These are phyloP conservation scores for Cucurbita moschata DNA, from an alignment of 306 rosid species.

Conservation along the genomic window DNA sequence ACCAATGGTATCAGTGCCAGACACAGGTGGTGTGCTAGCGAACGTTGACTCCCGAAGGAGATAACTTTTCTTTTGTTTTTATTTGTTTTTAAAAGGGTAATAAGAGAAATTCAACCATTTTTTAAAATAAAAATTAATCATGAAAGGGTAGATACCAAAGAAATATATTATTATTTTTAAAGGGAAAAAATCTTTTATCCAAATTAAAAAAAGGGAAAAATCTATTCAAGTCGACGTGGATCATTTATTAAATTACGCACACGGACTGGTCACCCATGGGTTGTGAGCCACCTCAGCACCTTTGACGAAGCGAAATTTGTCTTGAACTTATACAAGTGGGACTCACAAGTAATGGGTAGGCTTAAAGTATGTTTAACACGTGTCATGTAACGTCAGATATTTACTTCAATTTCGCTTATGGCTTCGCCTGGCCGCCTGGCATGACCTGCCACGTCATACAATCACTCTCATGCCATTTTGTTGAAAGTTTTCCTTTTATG, in stretches of 20 bases:
- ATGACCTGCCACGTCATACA: background rate
- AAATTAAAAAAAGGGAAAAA: background rate
- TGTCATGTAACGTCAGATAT: background rate
- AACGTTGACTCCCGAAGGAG: too few relatives aligned
- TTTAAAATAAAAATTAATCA: too few relatives aligned
- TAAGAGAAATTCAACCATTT: too few relatives aligned
- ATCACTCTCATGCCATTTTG: background rate
- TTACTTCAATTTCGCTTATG: background rate
- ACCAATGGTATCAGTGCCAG: too few relatives aligned
- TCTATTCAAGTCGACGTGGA: background rate
- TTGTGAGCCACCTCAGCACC: background rate
- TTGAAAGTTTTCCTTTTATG: too few relatives aligned
- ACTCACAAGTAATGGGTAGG: background rate
- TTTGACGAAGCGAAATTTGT: background rate
- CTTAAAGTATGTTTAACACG: background rate
- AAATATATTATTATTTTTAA: background rate
- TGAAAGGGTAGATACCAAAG: too few relatives aligned
- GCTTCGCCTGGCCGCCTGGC: background rate
- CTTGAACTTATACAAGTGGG: background rate
- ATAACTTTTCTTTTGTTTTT: too few relatives aligned
- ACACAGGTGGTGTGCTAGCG: too few relatives aligned
- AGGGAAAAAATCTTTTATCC: background rate
- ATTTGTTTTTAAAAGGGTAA: too few relatives aligned
- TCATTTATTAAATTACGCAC: background rate
- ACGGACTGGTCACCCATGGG: background rate